phyloP scores from a whole-genome alignment of 305 asterid genomes.

The Petunia hybrid region DNA sequence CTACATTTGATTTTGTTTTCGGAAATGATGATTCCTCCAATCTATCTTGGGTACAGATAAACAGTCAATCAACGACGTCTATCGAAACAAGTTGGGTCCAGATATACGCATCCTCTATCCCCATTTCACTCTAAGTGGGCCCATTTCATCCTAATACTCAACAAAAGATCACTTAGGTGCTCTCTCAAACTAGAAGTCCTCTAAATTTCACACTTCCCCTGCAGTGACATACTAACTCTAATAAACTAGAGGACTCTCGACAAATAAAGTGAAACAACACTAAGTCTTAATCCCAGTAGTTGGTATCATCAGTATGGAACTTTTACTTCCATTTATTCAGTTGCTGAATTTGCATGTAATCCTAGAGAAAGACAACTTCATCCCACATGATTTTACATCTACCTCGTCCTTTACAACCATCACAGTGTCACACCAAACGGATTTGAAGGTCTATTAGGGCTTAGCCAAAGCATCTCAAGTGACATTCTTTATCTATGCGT shows the following conservation, averaged over 20 bases:
- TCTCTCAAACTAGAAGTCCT: background rate
- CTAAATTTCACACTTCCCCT: background rate
- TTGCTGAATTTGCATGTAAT: background rate
- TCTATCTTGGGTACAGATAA: background rate
- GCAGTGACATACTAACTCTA: background rate
- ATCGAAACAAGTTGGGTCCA: background rate
- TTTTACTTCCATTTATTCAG: background rate
- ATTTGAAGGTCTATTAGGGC: background rate
- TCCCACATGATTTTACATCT: conserved; percentile 4
- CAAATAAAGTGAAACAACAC: background rate
- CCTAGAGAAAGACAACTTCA: background rate
- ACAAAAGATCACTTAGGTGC: background rate
- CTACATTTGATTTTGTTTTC: background rate
- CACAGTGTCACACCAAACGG: background rate
- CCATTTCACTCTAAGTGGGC: background rate
- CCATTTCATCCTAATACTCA: background rate
- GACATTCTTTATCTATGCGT: background rate
- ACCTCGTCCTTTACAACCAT: background rate
- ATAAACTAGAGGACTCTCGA: background rate
- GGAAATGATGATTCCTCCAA: background rate
- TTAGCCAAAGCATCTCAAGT: background rate
- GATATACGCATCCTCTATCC: conserved; percentile 4
- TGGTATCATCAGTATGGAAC: conserved; percentile 13
- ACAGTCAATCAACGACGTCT: background rate
- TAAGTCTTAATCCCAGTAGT: background rate